Percentiles rank a stretch among this genome's conserved stretches.
Evolutionary conservation across 2,329 filamentous ascomycete species (phyloP).

Genomic region (Diaporthe ampelina): DNA sequence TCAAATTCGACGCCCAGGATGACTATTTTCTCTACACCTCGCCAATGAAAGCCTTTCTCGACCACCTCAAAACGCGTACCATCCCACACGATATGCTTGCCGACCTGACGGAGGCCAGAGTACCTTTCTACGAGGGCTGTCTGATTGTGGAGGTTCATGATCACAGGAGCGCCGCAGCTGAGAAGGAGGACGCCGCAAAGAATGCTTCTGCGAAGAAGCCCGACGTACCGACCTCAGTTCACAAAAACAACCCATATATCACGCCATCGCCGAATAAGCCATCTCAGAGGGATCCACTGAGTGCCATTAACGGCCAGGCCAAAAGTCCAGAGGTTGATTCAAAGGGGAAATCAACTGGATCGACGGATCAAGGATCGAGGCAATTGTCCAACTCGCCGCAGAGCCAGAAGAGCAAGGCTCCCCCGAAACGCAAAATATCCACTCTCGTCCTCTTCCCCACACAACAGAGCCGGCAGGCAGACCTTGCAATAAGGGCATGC

Average conservation of each 20-base stretch:
- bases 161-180: conserved; percentile 76
- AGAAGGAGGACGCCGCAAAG: conserved; percentile 70
- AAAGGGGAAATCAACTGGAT: conserved; percentile 57
- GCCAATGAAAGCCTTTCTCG: conserved; percentile 85
- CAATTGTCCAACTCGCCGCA: conserved; percentile 66
- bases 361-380: conserved; percentile 72
- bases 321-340: conserved; percentile 49
- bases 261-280: conserved; percentile 90
- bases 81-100: conserved; percentile 91
- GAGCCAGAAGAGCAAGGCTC: conserved; percentile 58
- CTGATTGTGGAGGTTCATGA: conserved; percentile 96
- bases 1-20: conserved; percentile 93
- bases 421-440: conserved; percentile 74
- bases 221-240: conserved; percentile 82
- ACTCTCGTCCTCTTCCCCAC: conserved; percentile 92
- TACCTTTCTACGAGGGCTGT: conserved; percentile 93
- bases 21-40: conserved; percentile 93
- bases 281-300: conserved; percentile 72
- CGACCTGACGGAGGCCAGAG: conserved; percentile 78
- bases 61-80: conserved; percentile 82
- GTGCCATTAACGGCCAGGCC: conserved; percentile 44
- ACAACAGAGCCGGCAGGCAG: conserved; percentile 78
- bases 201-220: conserved; percentile 69
- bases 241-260: conserved; percentile 91
- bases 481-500: conserved; percentile 81